Base-by-base conservation (phyloP, 225 moss, liverwort and hornwort genomes). In the Bryoerythrophyllum caledonicum region DNA sequence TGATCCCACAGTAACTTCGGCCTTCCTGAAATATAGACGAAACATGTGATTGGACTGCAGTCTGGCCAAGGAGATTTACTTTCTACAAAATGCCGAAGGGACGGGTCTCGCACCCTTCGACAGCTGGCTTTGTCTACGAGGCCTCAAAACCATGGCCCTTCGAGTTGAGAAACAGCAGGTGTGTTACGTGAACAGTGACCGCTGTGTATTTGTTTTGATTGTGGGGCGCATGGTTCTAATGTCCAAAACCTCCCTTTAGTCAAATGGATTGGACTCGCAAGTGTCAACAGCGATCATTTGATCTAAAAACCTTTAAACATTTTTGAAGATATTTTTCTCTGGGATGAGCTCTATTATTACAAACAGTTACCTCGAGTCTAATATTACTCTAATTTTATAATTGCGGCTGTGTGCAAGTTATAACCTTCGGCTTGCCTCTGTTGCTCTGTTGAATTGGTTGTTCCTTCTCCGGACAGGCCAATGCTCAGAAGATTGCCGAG, bases 151-250 rank as follows among this genome's bases (percentile, higher is more conserved):
- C 15, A 92, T 96, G 96, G 90, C 89, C 48, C 89, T 96, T 51
- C 92, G 96, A 66, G 87, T 96, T 74, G 96, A 96, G 77, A 91
- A 89, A 72, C 96, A 96, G 56, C 94, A 96, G 93, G 91, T 90
- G 60, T 30, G 67, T 55, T 46, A 16, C 9, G 21, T 70, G 57
- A 1, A 65, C 34, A 37, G 68, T 28, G 13, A 27, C 35, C 68
- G 28, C 49, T 63, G 55, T 35, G 60, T 23, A 8, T 74, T 30
- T 9, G 10, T 20, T 17, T 8, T 58, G 8, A 51, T 61, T 40
- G 24, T 51, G 51, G 59, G 21, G 4, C 32, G 49, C 54, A 64
- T 34, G 52, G 37, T 48, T 57, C 49, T 62, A 17, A 28, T 49
- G 11, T 51, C 49, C 21, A 58, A 34, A 40, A 59, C 49, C 26